Evolutionary conservation across 1,139 yeast genomes (phyloP).

Genomic region (Pneumocystis jirovecii): DNA sequence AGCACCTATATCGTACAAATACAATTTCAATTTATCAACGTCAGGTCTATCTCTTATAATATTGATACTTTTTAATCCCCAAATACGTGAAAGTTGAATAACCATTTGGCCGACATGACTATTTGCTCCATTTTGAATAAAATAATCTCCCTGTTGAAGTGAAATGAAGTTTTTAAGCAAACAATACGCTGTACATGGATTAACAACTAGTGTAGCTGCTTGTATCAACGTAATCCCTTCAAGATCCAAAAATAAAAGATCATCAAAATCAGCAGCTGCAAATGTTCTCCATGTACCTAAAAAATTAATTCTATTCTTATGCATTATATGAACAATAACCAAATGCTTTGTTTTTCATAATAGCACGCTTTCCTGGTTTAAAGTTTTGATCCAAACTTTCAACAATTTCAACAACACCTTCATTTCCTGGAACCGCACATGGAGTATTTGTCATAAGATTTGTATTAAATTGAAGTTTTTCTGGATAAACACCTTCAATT

Average conservation of each 20-base stretch:
- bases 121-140: conserved; percentile 91
- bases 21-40: conserved; percentile 45
- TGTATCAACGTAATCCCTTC: conserved; percentile 29
- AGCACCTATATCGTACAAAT: conserved; percentile 57
- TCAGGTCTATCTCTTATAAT: conserved; percentile 78
- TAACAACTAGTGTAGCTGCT: conserved; percentile 82
- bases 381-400: conserved; percentile 46
- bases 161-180: conserved; percentile 61
- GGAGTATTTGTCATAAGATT: conserved; percentile 42
- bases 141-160: conserved; percentile 68
- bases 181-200: conserved; percentile 85
- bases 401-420: conserved; percentile 75
- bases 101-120: conserved; percentile 95
- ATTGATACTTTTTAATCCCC: conserved; percentile 70
- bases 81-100: conserved; percentile 62
- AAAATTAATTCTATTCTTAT: background rate
- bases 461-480: conserved; percentile 49
- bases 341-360: conserved; percentile 66
- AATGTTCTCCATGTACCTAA: conserved; percentile 73
- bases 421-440: conserved; percentile 77
- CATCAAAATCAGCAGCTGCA: conserved; percentile 28
- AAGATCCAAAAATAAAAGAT: conserved; percentile 34
- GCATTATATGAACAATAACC: conserved; percentile 29
- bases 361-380: conserved; percentile 72
- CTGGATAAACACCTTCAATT: conserved; percentile 84